Evolutionary conservation across 2,329 filamentous ascomycete genomes (phyloP).

Genomic region (Sporothrix humicola): DNA sequence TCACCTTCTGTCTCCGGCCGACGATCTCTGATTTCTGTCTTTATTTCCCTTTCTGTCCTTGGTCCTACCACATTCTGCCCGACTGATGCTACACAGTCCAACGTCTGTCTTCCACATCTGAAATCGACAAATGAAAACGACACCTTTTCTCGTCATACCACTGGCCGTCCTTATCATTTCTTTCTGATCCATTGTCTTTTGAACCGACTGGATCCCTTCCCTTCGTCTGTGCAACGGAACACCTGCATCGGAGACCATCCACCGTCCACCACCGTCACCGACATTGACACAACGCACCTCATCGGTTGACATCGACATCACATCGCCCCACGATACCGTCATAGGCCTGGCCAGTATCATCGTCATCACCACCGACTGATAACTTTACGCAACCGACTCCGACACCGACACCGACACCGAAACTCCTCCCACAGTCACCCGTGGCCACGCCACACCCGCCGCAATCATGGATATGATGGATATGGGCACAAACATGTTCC

Average conservation of each 20-base stretch:
- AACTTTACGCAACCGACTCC: neutral
- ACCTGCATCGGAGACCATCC: conserved; percentile 18
- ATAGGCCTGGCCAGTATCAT: neutral
- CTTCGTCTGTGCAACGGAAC: conserved; percentile 6
- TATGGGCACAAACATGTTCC: conserved; percentile 51
- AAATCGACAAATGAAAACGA: neutral
- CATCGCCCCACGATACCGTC: neutral
- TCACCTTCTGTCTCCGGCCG: neutral
- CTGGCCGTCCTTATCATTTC: neutral
- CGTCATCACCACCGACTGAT: neutral
- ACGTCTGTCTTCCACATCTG: conserved; percentile 5
- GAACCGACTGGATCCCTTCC: neutral
- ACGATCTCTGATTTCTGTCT: neutral
- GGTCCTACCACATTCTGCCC: conserved; percentile 1
- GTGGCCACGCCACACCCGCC: conserved; percentile 23
- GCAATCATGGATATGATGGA: conserved; percentile 41
- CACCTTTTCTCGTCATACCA: neutral
- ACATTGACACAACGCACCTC: neutral
- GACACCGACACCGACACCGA: neutral
- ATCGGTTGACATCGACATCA: conserved; percentile 9
- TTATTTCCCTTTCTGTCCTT: conserved; percentile 5
- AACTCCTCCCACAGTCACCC: neutral
- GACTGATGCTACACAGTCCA: neutral
- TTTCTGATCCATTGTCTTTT: conserved; percentile 8
- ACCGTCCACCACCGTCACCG: neutral